Percentiles rank a stretch among this genome's conserved stretches.
Evolutionary conservation across 1,139 yeast genomes (phyloP).

Genomic region (Groenewaldozyma auringiensis): DNA sequence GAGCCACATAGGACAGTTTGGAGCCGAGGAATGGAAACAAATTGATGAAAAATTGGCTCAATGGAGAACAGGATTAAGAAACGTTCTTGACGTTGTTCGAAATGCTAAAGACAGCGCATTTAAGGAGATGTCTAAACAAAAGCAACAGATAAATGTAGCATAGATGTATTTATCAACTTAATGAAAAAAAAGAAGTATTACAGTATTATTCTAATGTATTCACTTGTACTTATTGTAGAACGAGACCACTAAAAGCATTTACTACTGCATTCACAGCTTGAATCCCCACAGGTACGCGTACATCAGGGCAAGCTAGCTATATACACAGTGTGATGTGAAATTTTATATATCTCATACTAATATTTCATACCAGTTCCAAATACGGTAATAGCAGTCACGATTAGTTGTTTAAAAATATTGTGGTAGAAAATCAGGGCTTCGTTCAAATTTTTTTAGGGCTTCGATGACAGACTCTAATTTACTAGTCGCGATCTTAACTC

Average conservation of each 20-base stretch:
- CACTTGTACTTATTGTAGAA: background rate
- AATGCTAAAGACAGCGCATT: constrained; percentile 27
- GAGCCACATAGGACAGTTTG: constrained; percentile 33
- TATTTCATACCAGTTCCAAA: background rate
- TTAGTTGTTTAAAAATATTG: background rate
- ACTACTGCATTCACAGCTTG: no score
- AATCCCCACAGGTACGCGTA: no score
- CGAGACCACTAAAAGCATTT: no score
- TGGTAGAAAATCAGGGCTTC: no score
- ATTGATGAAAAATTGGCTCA: constrained; percentile 29
- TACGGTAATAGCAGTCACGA: background rate
- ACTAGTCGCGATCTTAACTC: background rate
- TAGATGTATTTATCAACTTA: constrained; percentile 2
- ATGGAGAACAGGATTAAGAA: constrained; percentile 34
- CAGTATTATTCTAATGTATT: background rate
- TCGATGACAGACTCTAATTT: background rate
- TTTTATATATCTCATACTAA: background rate
- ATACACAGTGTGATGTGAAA: no score
- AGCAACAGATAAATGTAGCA: constrained; percentile 13
- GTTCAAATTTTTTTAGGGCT: constrained; percentile 1
- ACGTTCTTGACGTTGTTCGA: constrained; percentile 29
- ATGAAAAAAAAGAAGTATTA: background rate
- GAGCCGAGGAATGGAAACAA: constrained; percentile 33
- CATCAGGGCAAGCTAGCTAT: no score
- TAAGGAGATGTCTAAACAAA: constrained; percentile 14